These are phyloP conservation scores for Pythium dissotocum DNA, from an alignment of 352 stramenopile species.

Conservation along the genomic window DNA sequence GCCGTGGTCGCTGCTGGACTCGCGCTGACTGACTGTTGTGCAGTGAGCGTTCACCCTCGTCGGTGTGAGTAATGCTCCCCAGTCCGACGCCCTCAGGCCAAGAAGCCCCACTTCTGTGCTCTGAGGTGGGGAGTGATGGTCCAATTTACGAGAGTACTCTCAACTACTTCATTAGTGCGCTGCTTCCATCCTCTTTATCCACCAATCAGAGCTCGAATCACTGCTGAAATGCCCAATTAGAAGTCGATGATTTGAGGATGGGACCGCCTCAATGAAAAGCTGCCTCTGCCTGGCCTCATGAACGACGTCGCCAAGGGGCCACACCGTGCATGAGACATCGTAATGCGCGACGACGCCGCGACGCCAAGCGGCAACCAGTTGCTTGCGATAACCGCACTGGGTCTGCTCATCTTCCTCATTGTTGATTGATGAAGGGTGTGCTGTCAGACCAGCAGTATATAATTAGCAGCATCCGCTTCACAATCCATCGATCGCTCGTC, in stretches of 20 bases:
- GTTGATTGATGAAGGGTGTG: neutral
- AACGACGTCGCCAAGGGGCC: neutral
- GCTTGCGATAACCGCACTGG: neutral
- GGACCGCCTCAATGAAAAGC: slow-evolving; percentile 8
- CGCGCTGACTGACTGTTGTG: slow-evolving; percentile 13
- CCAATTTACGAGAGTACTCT: neutral
- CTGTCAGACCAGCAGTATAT: neutral
- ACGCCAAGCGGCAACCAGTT: neutral
- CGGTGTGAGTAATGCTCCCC: slow-evolving; percentile 31
- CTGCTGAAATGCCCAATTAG: neutral
- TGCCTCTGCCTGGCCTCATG: slow-evolving; percentile 1
- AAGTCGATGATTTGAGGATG: slow-evolving; percentile 1
- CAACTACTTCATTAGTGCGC: neutral
- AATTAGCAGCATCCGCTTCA: neutral
- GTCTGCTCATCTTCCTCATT: neutral
- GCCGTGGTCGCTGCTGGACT: slow-evolving; percentile 3
- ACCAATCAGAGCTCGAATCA: neutral
- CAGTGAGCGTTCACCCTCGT: slow-evolving; percentile 25
- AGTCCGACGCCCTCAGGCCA: slow-evolving; percentile 26
- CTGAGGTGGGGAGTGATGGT: slow-evolving; percentile 6
- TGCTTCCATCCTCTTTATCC: neutral
- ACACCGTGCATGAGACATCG: slow-evolving; percentile 3
- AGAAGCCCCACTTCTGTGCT: slow-evolving; percentile 22
- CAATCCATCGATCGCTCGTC: neutral
- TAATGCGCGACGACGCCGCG: slow-evolving; percentile 4